Conservation (phyloP, 371 early-diverging fungal genomes). For the Circinella minor region DNA sequence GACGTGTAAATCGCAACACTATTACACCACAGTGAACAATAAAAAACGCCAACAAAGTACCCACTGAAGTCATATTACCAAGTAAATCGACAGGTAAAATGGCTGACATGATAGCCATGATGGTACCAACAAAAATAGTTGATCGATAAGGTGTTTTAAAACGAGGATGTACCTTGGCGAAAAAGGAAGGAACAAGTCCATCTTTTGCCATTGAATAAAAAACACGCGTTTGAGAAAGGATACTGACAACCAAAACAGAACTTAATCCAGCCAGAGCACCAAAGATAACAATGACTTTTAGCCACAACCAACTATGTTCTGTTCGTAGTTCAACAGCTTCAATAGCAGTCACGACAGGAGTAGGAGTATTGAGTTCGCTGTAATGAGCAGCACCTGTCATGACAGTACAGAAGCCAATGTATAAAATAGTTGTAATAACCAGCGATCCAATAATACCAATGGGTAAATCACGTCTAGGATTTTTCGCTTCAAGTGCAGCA, state of each 20-base stretch:
- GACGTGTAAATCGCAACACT: slow-evolving; percentile 76
- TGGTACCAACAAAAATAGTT: slow-evolving; percentile 69
- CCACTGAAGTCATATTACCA: slow-evolving; percentile 85
- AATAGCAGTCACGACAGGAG: slow-evolving; percentile 76
- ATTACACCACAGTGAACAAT: slow-evolving; percentile 80
- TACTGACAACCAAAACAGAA: slow-evolving; percentile 75
- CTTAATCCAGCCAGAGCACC: slow-evolving; percentile 83
- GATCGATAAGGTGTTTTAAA: slow-evolving; percentile 78
- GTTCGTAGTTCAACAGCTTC: slow-evolving; percentile 37
- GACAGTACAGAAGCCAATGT: slow-evolving; percentile 72
- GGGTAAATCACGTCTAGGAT: slow-evolving; percentile 85
- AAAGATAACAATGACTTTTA: slow-evolving; percentile 71
- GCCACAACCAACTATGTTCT: slow-evolving; percentile 62
- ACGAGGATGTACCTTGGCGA: slow-evolving; percentile 68
- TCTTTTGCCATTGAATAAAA: slow-evolving; percentile 88
- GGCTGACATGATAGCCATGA: slow-evolving; percentile 75
- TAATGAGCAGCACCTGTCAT: slow-evolving; percentile 80
- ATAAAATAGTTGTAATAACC: slow-evolving; percentile 76
- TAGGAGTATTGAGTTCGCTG: slow-evolving; percentile 42
- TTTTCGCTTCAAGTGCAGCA: slow-evolving; percentile 82
- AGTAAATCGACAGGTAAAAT: slow-evolving; percentile 83
- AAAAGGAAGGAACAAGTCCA: slow-evolving; percentile 76
- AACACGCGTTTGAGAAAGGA: slow-evolving; percentile 89
- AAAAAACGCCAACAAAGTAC: slow-evolving; percentile 87
- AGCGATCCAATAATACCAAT: slow-evolving; percentile 86